These are phyloP conservation scores for Onygenales sp. DNA, from an alignment of 2,329 filamentous ascomycete genomes.

Conservation along the genomic window DNA sequence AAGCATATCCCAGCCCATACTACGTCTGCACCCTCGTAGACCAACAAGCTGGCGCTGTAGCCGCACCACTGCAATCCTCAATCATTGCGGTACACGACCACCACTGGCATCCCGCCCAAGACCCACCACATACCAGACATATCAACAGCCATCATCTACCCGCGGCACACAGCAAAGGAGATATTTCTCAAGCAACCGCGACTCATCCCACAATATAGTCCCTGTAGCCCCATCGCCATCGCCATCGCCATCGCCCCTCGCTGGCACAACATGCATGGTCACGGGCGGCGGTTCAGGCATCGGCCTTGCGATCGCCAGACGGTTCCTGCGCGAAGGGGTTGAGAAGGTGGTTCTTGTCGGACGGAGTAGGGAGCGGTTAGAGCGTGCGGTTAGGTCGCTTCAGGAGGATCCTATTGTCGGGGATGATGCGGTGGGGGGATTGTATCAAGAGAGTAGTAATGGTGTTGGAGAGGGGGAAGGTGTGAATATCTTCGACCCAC, in stretches of 20 bases:
- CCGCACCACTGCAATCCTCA: background rate
- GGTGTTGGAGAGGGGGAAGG: background rate
- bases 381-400: constrained; percentile 24
- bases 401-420: constrained; percentile 1
- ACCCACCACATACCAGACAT: no score
- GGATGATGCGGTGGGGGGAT: no score
- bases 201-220: background rate
- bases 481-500: background rate
- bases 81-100: no score
- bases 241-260: constrained; percentile 17
- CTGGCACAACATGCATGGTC: constrained; percentile 41
- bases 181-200: no score
- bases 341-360: constrained; percentile 51
- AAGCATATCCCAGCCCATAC: background rate
- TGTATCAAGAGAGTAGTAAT: background rate
- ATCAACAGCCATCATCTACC: no score
- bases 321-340: constrained; percentile 56
- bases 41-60: background rate
- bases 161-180: background rate
- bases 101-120: no score
- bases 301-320: constrained; percentile 55
- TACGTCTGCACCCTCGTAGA: background rate
- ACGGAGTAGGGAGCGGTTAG: constrained; percentile 42
- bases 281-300: constrained; percentile 65
- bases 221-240: background rate